phyloP scores from a whole-genome alignment of 1,284 basidiomycete genomes.

The Sphaerobolus stellatus region DNA sequence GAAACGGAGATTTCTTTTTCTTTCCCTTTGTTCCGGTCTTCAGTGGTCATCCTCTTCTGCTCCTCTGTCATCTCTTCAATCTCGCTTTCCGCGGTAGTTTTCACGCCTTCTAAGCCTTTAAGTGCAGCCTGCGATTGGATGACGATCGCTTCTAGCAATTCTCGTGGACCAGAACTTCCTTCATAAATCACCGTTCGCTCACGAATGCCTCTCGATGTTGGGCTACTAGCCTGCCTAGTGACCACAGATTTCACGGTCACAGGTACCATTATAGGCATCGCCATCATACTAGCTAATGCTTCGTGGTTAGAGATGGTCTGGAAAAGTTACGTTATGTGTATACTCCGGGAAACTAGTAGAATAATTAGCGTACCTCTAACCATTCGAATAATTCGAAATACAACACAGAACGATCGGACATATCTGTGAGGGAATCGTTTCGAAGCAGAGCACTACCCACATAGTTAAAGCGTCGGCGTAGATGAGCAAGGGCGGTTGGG shows the following conservation, averaged over 20 bases:
- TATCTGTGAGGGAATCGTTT: slow-evolving; percentile 89
- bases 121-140: slow-evolving; percentile 87
- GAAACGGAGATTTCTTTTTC: slow-evolving; percentile 46
- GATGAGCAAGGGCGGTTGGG: slow-evolving; percentile 84
- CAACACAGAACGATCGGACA: slow-evolving; percentile 83
- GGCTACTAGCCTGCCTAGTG: slow-evolving; percentile 41
- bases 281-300: slow-evolving; percentile 89
- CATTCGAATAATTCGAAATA: slow-evolving; percentile 88
- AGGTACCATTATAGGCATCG: slow-evolving; percentile 90
- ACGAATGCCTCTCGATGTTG: slow-evolving; percentile 45
- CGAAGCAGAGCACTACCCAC: slow-evolving; percentile 80
- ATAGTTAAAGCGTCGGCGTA: slow-evolving; percentile 84
- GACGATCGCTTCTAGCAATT: slow-evolving; percentile 83
- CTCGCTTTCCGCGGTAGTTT: slow-evolving; percentile 41
- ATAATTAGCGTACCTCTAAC: slow-evolving; percentile 66
- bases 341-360: slow-evolving; percentile 5
- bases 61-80: slow-evolving; percentile 76
- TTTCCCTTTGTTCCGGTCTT: slow-evolving; percentile 43
- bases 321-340: slow-evolving; percentile 8
- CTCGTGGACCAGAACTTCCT: slow-evolving; percentile 83
- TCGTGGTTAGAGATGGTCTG: slow-evolving; percentile 89
- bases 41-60: slow-evolving; percentile 73
- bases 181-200: slow-evolving; percentile 84
- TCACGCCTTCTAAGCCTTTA: slow-evolving; percentile 74
- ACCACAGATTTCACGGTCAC: slow-evolving; percentile 62